Percentiles rank a stretch among this genome's conserved stretches.
Conservation (phyloP, 1,284 basidiomycete genomes). For the Retiboletus flavoniger region DNA sequence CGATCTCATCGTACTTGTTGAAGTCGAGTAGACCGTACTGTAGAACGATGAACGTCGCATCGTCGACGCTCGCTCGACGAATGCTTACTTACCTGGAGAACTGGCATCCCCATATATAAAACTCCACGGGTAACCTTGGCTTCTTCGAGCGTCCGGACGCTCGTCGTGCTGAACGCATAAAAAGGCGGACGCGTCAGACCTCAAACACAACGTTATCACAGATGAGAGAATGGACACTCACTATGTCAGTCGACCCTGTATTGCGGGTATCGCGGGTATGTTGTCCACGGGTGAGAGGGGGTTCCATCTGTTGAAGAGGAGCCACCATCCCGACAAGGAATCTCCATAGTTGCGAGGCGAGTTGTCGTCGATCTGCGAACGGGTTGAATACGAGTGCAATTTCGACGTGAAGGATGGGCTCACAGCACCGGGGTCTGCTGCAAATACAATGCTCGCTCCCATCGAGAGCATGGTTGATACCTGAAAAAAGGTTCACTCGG, state of each 20-base stretch:
- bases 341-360: constrained; percentile 94
- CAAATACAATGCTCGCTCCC: constrained; percentile 93
- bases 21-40: constrained; percentile 82
- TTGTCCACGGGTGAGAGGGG: constrained; percentile 81
- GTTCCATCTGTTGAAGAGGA: constrained; percentile 90
- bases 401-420: constrained; percentile 28
- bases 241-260: constrained; percentile 96
- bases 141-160: constrained; percentile 92
- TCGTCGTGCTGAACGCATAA: constrained; percentile 72
- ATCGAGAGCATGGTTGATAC: constrained; percentile 90
- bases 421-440: constrained; percentile 92
- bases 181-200: background rate
- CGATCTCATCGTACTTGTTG: constrained; percentile 79
- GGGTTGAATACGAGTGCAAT: background rate
- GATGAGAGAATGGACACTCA: constrained; percentile 40
- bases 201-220: background rate
- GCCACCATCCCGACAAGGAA: constrained; percentile 95
- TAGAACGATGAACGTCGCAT: background rate
- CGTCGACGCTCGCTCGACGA: background rate
- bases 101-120: constrained; percentile 94
- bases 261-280: constrained; percentile 93
- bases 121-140: constrained; percentile 88
- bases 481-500: constrained; percentile 36
- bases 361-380: constrained; percentile 81
- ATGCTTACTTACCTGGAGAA: constrained; percentile 65